Evolutionary conservation across 1,284 basidiomycete species (phyloP).

Genomic region (Sanghuangporus sanghuang): DNA sequence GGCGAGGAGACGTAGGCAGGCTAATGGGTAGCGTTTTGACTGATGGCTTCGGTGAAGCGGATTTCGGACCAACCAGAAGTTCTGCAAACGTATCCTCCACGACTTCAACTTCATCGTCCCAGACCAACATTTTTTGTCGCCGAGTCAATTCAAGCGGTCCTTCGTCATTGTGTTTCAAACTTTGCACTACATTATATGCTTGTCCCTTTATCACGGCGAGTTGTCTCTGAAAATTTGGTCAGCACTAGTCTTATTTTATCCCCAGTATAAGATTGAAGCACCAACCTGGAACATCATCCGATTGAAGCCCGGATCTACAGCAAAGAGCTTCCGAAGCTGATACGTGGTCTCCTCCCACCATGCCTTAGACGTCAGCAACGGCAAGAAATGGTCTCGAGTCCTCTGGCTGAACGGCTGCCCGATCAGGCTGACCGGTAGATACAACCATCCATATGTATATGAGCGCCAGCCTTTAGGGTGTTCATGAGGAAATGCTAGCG

Average conservation of each 20-base stretch:
- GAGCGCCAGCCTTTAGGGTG: slow-evolving; percentile 88
- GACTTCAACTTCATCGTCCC: slow-evolving; percentile 82
- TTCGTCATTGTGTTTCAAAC: slow-evolving; percentile 69
- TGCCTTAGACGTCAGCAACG: slow-evolving; percentile 71
- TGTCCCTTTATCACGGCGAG: slow-evolving; percentile 90
- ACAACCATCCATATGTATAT: slow-evolving; percentile 91
- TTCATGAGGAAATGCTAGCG: slow-evolving; percentile 85
- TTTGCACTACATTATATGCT: slow-evolving; percentile 86
- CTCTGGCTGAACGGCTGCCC: slow-evolving; percentile 79
- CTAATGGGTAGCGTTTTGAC: slow-evolving; percentile 58
- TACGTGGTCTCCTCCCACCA: slow-evolving; percentile 91
- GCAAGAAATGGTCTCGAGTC: slow-evolving; percentile 79
- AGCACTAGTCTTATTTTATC: neutral
- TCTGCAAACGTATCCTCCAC: slow-evolving; percentile 46
- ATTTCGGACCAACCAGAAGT: slow-evolving; percentile 30
- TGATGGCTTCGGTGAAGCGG: slow-evolving; percentile 52
- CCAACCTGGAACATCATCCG: slow-evolving; percentile 77
- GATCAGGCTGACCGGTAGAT: slow-evolving; percentile 81
- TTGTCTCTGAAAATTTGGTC: slow-evolving; percentile 52
- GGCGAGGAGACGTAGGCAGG: slow-evolving; percentile 16
- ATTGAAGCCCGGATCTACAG: slow-evolving; percentile 80
- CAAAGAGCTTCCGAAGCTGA: slow-evolving; percentile 72
- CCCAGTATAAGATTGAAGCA: neutral
- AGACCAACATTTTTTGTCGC: slow-evolving; percentile 70
- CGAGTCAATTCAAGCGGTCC: slow-evolving; percentile 83